Percentiles rank a stretch among this genome's conserved stretches.
Conservation (phyloP, 1,139 yeast species). For the Pneumocystis wakefieldiae region DNA sequence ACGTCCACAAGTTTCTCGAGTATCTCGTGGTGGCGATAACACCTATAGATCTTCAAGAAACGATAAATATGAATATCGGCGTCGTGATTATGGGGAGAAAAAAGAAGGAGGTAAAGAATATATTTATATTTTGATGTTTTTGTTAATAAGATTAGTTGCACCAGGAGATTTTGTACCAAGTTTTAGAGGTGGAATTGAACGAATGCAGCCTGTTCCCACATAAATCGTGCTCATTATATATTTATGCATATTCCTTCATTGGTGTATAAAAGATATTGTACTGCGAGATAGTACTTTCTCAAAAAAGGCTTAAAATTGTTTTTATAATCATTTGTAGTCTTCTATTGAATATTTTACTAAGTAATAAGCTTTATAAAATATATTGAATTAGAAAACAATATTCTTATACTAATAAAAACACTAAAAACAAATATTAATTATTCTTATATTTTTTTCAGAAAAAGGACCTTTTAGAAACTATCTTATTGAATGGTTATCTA, state of each 20-base stretch:
- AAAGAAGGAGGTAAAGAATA: conserved; percentile 5
- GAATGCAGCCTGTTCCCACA: conserved; percentile 1
- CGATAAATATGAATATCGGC: conserved; percentile 11
- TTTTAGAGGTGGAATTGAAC: conserved; percentile 13
- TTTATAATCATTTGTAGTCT: too few species aligned
- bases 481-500: neutral
- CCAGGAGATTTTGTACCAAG: conserved; percentile 13
- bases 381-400: too few species aligned
- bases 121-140: neutral
- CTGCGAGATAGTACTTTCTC: too few species aligned
- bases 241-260: too few species aligned
- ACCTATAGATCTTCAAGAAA: conserved; percentile 3
- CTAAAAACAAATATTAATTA: neutral
- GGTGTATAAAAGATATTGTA: too few species aligned
- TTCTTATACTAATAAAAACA: too few species aligned
- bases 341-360: too few species aligned
- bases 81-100: conserved; percentile 12
- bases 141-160: conserved; percentile 3
- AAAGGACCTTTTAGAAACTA: neutral
- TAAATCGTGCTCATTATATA: too few species aligned
- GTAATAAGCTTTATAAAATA: too few species aligned
- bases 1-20: conserved; percentile 18
- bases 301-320: too few species aligned
- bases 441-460: neutral
- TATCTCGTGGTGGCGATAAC: conserved; percentile 8